phyloP scores from a whole-genome alignment of 2,329 filamentous ascomycete genomes.

The Xylariaceae sp. region DNA sequence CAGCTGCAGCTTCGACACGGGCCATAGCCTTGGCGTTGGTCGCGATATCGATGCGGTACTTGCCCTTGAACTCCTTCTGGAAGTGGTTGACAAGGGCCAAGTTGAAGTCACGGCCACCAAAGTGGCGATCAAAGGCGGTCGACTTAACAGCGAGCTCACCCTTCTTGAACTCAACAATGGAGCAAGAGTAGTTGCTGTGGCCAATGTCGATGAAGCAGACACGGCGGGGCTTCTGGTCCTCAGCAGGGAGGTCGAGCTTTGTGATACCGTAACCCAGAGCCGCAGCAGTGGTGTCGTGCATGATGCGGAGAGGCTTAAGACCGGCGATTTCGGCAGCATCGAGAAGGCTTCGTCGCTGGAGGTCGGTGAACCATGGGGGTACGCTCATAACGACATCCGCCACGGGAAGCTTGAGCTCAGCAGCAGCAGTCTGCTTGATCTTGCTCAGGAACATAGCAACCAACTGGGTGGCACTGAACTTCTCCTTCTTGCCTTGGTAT shows the following conservation, averaged over 20 bases:
- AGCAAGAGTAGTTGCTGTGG: conserved; percentile 91
- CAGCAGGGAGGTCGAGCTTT: conserved; percentile 78
- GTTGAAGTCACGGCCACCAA: conserved; percentile 96
- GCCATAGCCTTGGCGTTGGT: conserved; percentile 84
- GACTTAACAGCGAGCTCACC: conserved; percentile 92
- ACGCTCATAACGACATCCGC: conserved; percentile 91
- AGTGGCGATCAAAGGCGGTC: conserved; percentile 89
- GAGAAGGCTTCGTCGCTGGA: conserved; percentile 81
- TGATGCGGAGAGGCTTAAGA: conserved; percentile 84
- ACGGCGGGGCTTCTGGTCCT: conserved; percentile 86
- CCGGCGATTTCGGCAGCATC: conserved; percentile 92
- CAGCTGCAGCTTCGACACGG: conserved; percentile 79
- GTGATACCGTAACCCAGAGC: conserved; percentile 97
- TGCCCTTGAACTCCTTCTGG: conserved; percentile 91
- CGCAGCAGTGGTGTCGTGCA: conserved; percentile 97
- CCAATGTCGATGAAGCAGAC: conserved; percentile 93
- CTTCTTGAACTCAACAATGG: conserved; percentile 94
- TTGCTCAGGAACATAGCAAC: conserved; percentile 94
- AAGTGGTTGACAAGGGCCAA: conserved; percentile 92
- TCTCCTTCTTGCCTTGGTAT: conserved; percentile 92
- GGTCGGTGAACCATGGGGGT: conserved; percentile 94
- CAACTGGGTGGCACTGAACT: conserved; percentile 90
- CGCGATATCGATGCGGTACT: conserved; percentile 94
- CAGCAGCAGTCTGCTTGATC: conserved; percentile 80
- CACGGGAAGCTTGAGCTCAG: conserved; percentile 85